These are phyloP conservation scores for Lyophyllum decastes DNA, from an alignment of 768 basidiomycete genomes.

Conservation along the genomic window DNA sequence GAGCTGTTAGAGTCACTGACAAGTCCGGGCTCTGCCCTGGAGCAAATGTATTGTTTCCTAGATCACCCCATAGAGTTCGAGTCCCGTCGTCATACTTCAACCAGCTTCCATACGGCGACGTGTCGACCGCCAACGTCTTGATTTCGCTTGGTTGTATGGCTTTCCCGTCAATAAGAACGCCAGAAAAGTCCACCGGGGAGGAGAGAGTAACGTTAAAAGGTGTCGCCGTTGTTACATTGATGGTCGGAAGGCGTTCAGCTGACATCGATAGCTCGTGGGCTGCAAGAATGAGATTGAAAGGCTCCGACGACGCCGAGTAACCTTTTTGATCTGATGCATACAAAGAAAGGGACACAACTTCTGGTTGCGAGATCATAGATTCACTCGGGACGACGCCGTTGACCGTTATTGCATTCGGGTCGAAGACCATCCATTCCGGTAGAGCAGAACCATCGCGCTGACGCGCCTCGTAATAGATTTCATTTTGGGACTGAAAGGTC, in stretches of 20 bases:
- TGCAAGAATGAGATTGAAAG: slow-evolving; percentile 70
- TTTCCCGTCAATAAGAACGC: slow-evolving; percentile 63
- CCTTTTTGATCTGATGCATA: slow-evolving; percentile 75
- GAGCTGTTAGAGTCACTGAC: slow-evolving; percentile 63
- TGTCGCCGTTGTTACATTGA: slow-evolving; percentile 69
- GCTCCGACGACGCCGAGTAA: slow-evolving; percentile 58
- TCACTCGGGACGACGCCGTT: slow-evolving; percentile 72
- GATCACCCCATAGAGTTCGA: slow-evolving; percentile 63
- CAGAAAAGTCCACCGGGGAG: slow-evolving; percentile 60
- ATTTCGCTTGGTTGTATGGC: slow-evolving; percentile 63
- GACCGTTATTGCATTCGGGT: slow-evolving; percentile 68
- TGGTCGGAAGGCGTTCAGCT: slow-evolving; percentile 50
- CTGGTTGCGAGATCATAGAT: slow-evolving; percentile 36
- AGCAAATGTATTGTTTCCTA: slow-evolving; percentile 46
- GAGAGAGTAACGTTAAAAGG: slow-evolving; percentile 52
- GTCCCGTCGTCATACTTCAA: slow-evolving; percentile 57
- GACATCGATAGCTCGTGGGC: slow-evolving; percentile 64
- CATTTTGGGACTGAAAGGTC: slow-evolving; percentile 53
- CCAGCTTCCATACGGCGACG: slow-evolving; percentile 56
- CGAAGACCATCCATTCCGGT: slow-evolving; percentile 77
- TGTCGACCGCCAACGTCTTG: slow-evolving; percentile 56
- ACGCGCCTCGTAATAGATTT: slow-evolving; percentile 63
- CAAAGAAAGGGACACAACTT: slow-evolving; percentile 53
- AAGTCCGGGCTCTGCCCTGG: slow-evolving; percentile 38
- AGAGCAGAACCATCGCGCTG: slow-evolving; percentile 68